These are phyloP conservation scores for Nematocida sp. DNA, from an alignment of 371 early-diverging fungal genomes.

Conservation along the genomic window DNA sequence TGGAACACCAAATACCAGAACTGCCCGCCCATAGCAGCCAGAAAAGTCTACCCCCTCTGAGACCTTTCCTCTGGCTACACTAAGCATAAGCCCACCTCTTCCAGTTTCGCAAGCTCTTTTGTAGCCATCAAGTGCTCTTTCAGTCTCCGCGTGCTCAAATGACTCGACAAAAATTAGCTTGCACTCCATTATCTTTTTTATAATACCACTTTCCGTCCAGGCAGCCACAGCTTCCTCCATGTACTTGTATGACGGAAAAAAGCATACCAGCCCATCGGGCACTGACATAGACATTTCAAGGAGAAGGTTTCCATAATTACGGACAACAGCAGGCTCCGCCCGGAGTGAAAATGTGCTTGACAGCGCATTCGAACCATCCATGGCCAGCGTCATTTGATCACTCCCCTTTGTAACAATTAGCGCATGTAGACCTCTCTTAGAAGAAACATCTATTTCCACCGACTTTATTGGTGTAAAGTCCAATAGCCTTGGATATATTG, in stretches of 20 bases:
- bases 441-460: constrained; percentile 80
- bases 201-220: constrained; percentile 83
- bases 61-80: constrained; percentile 98
- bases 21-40: constrained; percentile 89
- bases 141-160: constrained; percentile 95
- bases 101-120: constrained; percentile 92
- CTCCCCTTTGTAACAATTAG: constrained; percentile 74
- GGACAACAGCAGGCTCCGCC: constrained; percentile 92
- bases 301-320: constrained; percentile 95
- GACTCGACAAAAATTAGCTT: constrained; percentile 98
- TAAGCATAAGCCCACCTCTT: constrained; percentile 90
- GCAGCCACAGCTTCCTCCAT: constrained; percentile 96
- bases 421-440: constrained; percentile 85
- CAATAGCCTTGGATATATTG: constrained; percentile 95
- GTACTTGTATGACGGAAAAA: constrained; percentile 96
- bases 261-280: constrained; percentile 95
- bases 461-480: constrained; percentile 79
- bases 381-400: constrained; percentile 69
- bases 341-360: constrained; percentile 84
- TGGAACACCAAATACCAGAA: constrained; percentile 95
- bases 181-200: constrained; percentile 80
- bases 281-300: constrained; percentile 85
- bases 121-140: constrained; percentile 87
- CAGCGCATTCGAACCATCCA: constrained; percentile 5
- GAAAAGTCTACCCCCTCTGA: constrained; percentile 99